Conservation (phyloP, 352 stramenopile species). For the Globisporangium carolinianum region DNA sequence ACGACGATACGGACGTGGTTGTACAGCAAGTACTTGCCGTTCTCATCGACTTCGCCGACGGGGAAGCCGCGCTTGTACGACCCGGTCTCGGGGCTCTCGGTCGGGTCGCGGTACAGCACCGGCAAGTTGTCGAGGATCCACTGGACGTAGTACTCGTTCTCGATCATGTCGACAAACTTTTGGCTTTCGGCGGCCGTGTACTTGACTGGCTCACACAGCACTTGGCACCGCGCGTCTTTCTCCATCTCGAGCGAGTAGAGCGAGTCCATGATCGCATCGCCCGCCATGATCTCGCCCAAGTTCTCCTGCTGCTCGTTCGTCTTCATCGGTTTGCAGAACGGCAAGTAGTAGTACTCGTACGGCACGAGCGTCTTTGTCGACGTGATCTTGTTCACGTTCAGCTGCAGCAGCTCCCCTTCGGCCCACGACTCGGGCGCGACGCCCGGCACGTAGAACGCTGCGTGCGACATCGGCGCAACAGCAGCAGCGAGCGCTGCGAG, state of each 20-base stretch:
- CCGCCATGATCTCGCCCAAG: conserved; percentile 90
- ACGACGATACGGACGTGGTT: conserved; percentile 97
- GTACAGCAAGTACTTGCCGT: conserved; percentile 94
- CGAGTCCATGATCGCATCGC: conserved; percentile 89
- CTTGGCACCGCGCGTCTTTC: conserved; percentile 80
- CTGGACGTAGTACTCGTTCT: conserved; percentile 94
- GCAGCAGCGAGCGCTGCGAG: conserved; percentile 15
- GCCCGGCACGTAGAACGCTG: conserved; percentile 81
- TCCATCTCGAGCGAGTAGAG: conserved; percentile 88
- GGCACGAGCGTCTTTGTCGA: conserved; percentile 97
- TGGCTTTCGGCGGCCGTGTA: conserved; percentile 76
- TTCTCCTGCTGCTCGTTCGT: conserved; percentile 89
- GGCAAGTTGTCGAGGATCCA: conserved; percentile 92
- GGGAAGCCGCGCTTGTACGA: conserved; percentile 90
- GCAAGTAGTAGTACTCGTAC: conserved; percentile 99
- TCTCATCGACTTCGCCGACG: conserved; percentile 88
- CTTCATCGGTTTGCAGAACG: conserved; percentile 82
- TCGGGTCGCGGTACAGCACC: conserved; percentile 79
- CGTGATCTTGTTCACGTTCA: conserved; percentile 98
- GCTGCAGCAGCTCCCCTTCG: conserved; percentile 76
- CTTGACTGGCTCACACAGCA: conserved; percentile 86
- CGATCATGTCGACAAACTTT: conserved; percentile 89
- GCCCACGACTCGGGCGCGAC: conserved; percentile 81
- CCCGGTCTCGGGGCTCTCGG: conserved; percentile 52
- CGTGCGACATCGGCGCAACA: conserved; percentile 16